Percentiles rank a stretch among this genome's conserved stretches.
Conservation (phyloP, 495 filamentous ascomycete species). For the Penicillium macrosclerotiorum region DNA sequence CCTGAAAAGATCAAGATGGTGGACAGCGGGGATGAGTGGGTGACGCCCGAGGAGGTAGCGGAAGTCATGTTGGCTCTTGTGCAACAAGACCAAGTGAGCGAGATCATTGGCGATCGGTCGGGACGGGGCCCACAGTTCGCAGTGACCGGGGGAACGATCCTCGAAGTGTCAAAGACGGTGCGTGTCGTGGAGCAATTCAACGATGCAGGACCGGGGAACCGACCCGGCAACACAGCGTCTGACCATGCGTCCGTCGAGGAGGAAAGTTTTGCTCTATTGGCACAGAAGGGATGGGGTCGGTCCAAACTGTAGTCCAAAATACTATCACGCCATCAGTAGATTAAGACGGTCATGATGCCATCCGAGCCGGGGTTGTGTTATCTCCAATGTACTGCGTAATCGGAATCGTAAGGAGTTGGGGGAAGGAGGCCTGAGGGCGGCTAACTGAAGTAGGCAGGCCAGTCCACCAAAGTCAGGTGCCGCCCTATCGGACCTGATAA, state of each 20-base stretch:
- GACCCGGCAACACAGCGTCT: conserved; percentile 47
- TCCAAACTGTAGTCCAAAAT: conserved; percentile 16
- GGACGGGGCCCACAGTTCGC: conserved; percentile 31
- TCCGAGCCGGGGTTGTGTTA: too few species aligned
- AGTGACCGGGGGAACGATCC: conserved; percentile 48
- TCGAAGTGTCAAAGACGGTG: conserved; percentile 59
- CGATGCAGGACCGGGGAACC: conserved; percentile 55
- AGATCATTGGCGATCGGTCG: conserved; percentile 40
- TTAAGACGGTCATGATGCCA: conserved; percentile 8
- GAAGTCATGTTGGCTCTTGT: conserved; percentile 61
- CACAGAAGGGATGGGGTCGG: conserved; percentile 41
- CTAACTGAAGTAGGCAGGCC: too few species aligned
- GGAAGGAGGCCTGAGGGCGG: conserved; percentile 5
- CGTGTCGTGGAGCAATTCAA: conserved; percentile 52
- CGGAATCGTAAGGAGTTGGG: neutral
- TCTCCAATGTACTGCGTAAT: too few species aligned
- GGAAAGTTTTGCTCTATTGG: conserved; percentile 48
- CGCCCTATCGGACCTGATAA: conserved; percentile 19
- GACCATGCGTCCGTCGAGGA: conserved; percentile 34
- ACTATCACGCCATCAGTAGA: conserved; percentile 5
- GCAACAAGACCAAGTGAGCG: conserved; percentile 46
- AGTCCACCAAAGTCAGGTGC: conserved; percentile 20
- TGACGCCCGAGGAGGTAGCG: conserved; percentile 63
- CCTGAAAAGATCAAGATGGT: conserved; percentile 63
- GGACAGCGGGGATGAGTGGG: conserved; percentile 54